Conservation (phyloP, 2,329 filamentous ascomycete species). For the Beauveria varroae region DNA sequence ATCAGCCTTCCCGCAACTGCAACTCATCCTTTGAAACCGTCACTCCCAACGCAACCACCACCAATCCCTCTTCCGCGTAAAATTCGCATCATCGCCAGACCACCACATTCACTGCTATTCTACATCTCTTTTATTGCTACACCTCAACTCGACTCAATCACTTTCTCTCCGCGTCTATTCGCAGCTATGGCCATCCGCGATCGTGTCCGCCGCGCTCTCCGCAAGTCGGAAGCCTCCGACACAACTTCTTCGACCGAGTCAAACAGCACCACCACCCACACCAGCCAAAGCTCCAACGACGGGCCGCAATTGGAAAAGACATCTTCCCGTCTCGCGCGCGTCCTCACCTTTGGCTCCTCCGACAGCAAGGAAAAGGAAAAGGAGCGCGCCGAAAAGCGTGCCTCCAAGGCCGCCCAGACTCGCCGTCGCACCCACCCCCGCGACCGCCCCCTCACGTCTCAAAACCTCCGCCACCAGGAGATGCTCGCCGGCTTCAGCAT, state of each 20-base stretch:
- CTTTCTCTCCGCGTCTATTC: not conserved
- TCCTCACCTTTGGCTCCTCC: slow-evolving; percentile 24
- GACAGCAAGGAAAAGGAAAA: slow-evolving; percentile 14
- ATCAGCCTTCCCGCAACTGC: not conserved
- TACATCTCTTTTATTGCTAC: not conserved
- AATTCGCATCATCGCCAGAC: not conserved
- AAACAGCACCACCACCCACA: slow-evolving; percentile 22
- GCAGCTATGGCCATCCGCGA: slow-evolving; percentile 37
- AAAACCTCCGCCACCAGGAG: slow-evolving; percentile 40
- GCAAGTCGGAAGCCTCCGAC: slow-evolving; percentile 27
- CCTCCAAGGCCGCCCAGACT: slow-evolving; percentile 13
- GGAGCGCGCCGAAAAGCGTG: slow-evolving; percentile 14
- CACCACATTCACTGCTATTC: not conserved
- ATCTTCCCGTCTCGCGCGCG: slow-evolving; percentile 22
- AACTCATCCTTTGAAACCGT: slow-evolving; percentile 2
- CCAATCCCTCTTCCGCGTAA: not conserved
- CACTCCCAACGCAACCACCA: not conserved
- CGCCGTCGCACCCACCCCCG: slow-evolving; percentile 29
- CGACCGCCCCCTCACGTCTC: slow-evolving; percentile 36
- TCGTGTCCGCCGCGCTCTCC: slow-evolving; percentile 33
- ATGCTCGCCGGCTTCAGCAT: slow-evolving; percentile 38
- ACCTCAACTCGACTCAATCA: not conserved
- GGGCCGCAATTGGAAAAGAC: slow-evolving; percentile 24
- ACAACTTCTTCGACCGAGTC: slow-evolving; percentile 25
- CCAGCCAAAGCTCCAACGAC: slow-evolving; percentile 18